Base-by-base conservation (phyloP, 1,284 basidiomycete genomes). In the Ustilago sp. region DNA sequence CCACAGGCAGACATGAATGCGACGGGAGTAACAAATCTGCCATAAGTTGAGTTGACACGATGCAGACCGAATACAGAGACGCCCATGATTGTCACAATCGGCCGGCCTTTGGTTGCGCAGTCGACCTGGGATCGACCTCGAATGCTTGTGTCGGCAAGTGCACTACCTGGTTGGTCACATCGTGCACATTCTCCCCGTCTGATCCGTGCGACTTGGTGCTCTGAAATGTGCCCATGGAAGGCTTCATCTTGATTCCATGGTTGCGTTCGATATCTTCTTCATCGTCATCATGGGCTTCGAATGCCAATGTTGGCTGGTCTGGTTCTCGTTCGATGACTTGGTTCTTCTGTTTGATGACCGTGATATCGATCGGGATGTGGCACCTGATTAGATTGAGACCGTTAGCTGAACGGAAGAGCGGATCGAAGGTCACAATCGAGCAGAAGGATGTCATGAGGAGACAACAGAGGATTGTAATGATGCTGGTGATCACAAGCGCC, bases 321-420 rank as follows among this genome's bases (percentile, higher is more conserved):
- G 39, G 13, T 1, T 41, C 39, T 41, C 39, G 39, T 41, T 41
- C 64, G 8, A 45, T 54, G 39, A 28, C 1, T 11, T 17, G 6
- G n/a, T 23, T 47, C 45, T 62, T 47, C 8, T 50, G 38, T 1
- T 36, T 23, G n/a, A 45, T 48, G 28, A 68, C 59, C 12, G 38
- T 8, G 12, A 68, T 47, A 15, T 63, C 32, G 59, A 62, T 59
- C 4, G 59, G 48, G 13, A 58, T 39, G 15, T 61, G 54, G 1
- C 23, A 38, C 4, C 59, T 23, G 8, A 58, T 28, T 2, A 68
- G 8, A 36, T 58, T 68, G 41, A 72, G 52, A 4, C 69, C 69
- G 8, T 55, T 59, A 3, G 50, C 69, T 1, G 69, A 63, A 3
- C 69, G 34, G 41, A 72, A 72, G 23, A 72, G 43, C 0, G 70